Base-by-base conservation (phyloP, 192 early-diverging fungal genomes). In the Linnemannia schmuckeri region DNA sequence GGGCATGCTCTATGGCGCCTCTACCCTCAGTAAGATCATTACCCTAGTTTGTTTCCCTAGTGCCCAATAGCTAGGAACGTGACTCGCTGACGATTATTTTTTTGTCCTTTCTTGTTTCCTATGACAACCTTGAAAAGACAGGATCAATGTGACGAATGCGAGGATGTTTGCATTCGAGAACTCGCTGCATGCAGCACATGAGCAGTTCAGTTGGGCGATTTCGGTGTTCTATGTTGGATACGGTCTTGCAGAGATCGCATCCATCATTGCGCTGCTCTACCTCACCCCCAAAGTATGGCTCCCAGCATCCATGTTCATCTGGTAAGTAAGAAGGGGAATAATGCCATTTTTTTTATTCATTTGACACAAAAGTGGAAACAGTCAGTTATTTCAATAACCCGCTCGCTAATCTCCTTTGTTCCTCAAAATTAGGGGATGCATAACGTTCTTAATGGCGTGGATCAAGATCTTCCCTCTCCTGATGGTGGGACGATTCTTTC, bases 231-330 rank as follows among this genome's bases (percentile, higher is more conserved):
- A 57, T 69, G 46, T 80, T 10, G 84, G 84, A 9, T 86, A 57
- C 15, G 84, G 84, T 6, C 38, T 86, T 2, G 84, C 84, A 15
- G 84, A 81, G 37, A 70, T 86, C 1, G 75, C 84, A 0, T 86
- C 75, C 38, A 86, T 80, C 47, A 61, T 86, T 13, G 75, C 71
- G 0, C 17, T 86, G 10, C 63, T 81, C 2, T 81, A 81, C 47
- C 52, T 80, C 75, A 77, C 79, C 4, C 84, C 84, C 0, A 86
- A 79, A 68, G 70, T 80, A 35, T 86, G 84, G 84, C 71, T 86
- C 20, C 84, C 75, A 20, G 71, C 79, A 3, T 81, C 84, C 8
- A 86, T 86, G 79, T 86, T 80, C 41, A 71, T 30, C 2, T 86
- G 84, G 84, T 86, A 81, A 44, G 70, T 42, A 4, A 52, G 5